These are phyloP conservation scores for Aschersonia sp. DNA, from an alignment of 2,329 filamentous ascomycete genomes.

Conservation along the genomic window DNA sequence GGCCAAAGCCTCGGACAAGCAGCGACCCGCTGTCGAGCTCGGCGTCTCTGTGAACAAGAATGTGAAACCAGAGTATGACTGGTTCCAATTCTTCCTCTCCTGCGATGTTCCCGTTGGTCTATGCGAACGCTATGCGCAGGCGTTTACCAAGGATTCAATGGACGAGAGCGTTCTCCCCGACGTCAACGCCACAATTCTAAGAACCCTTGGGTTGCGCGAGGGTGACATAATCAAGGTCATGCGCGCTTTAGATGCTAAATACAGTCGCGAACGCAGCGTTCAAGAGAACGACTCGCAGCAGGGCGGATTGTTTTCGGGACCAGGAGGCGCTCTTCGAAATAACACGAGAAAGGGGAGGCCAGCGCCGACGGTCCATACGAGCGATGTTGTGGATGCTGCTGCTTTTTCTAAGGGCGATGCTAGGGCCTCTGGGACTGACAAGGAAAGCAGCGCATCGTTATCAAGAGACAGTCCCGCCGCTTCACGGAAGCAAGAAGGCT, in stretches of 20 bases:
- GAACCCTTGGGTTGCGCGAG: slow-evolving; percentile 85
- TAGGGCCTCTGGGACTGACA: slow-evolving; percentile 8
- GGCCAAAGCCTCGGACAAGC: slow-evolving; percentile 20
- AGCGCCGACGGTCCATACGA: slow-evolving; percentile 71
- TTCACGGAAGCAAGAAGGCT: slow-evolving; percentile 37
- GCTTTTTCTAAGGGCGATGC: slow-evolving; percentile 53
- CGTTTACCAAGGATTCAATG: slow-evolving; percentile 86
- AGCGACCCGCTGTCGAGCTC: slow-evolving; percentile 17
- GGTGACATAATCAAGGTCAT: slow-evolving; percentile 95
- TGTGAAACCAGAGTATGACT: slow-evolving; percentile 72
- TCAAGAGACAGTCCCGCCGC: slow-evolving; percentile 12
- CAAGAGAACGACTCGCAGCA: slow-evolving; percentile 43
- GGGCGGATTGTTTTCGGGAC: slow-evolving; percentile 75
- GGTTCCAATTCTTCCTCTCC: slow-evolving; percentile 96
- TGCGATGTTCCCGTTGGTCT: slow-evolving; percentile 86
- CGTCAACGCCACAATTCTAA: slow-evolving; percentile 67
- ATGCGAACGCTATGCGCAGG: slow-evolving; percentile 85
- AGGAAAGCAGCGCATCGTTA: slow-evolving; percentile 10
- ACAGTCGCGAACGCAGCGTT: slow-evolving; percentile 41
- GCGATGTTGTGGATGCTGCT: slow-evolving; percentile 75
- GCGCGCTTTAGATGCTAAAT: slow-evolving; percentile 74
- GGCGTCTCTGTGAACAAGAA: slow-evolving; percentile 48
- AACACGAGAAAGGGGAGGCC: slow-evolving; percentile 89
- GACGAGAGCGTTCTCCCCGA: slow-evolving; percentile 85
- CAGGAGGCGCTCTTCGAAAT: slow-evolving; percentile 80